phyloP scores from a whole-genome alignment of 257 asterid species.

The Lavandula angustifolia region DNA sequence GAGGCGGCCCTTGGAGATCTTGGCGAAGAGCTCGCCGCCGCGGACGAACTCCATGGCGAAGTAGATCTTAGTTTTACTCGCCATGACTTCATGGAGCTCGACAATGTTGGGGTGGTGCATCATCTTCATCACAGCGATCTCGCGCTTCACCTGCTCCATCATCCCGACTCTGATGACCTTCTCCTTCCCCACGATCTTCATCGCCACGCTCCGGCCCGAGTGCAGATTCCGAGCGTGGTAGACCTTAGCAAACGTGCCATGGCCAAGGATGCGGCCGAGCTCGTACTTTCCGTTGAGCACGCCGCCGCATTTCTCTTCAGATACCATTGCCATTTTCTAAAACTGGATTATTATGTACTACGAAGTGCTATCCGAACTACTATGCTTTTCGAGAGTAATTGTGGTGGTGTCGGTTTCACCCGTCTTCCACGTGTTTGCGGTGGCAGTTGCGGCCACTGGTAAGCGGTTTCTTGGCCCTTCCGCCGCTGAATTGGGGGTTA shows the following conservation, averaged over 20 bases:
- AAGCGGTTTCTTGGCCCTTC: constrained; percentile 47
- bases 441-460: constrained; percentile 78
- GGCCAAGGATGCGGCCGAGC: constrained; percentile 60
- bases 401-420: constrained; percentile 49
- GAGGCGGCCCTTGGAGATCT: constrained; percentile 48
- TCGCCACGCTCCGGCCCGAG: constrained; percentile 56
- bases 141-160: constrained; percentile 82
- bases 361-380: not conserved
- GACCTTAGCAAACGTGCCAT: constrained; percentile 72
- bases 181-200: constrained; percentile 69
- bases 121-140: constrained; percentile 78
- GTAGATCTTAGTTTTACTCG: constrained; percentile 64
- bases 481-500: constrained; percentile 52
- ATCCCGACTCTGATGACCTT: constrained; percentile 66
- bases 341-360: not conserved
- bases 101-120: constrained; percentile 69
- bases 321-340: constrained; percentile 33
- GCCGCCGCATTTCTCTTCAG: constrained; percentile 66
- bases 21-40: constrained; percentile 69
- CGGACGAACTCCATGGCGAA: constrained; percentile 69
- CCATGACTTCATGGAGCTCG: constrained; percentile 72
- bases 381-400: not conserved
- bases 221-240: constrained; percentile 57
- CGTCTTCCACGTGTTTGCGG: constrained; percentile 97
- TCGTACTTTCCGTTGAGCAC: constrained; percentile 66